Evolutionary conservation across 352 stramenopile genomes (phyloP).

Genomic region (Globisporangium carolinianum): DNA sequence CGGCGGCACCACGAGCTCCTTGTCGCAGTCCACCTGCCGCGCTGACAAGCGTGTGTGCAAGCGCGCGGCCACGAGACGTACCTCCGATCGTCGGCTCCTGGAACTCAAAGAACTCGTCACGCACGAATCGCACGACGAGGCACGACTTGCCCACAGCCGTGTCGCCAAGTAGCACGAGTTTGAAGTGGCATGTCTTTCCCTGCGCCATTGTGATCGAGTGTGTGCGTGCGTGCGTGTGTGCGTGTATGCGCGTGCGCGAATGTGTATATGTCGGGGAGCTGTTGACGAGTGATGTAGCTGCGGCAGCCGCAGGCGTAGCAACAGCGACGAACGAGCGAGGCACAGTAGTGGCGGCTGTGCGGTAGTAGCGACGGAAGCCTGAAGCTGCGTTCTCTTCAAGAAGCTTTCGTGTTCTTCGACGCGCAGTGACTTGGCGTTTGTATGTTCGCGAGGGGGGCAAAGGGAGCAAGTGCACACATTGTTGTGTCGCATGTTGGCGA

Average conservation of each 20-base stretch:
- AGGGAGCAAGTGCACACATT: background rate
- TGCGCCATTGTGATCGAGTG: slow-evolving; percentile 54
- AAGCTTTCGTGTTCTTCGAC: slow-evolving; percentile 13
- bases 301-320: background rate
- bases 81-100: slow-evolving; percentile 96
- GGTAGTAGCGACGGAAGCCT: background rate
- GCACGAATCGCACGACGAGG: slow-evolving; percentile 98
- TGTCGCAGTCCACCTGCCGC: background rate
- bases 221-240: background rate
- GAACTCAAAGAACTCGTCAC: slow-evolving; percentile 99
- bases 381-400: slow-evolving; percentile 10
- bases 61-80: slow-evolving; percentile 16
- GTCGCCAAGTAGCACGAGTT: slow-evolving; percentile 99
- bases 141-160: slow-evolving; percentile 99
- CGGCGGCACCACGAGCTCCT: too few species aligned
- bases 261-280: background rate
- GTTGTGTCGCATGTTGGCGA: background rate
- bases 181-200: slow-evolving; percentile 94
- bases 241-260: background rate
- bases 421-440: slow-evolving; percentile 1
- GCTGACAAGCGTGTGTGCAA: background rate
- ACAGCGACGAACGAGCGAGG: too few species aligned
- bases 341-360: slow-evolving; percentile 8
- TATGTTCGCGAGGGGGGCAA: background rate
- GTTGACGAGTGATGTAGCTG: background rate